Evolutionary conservation across 2,329 filamentous ascomycete species (phyloP).

Genomic region (Sarocladium kiliense): DNA sequence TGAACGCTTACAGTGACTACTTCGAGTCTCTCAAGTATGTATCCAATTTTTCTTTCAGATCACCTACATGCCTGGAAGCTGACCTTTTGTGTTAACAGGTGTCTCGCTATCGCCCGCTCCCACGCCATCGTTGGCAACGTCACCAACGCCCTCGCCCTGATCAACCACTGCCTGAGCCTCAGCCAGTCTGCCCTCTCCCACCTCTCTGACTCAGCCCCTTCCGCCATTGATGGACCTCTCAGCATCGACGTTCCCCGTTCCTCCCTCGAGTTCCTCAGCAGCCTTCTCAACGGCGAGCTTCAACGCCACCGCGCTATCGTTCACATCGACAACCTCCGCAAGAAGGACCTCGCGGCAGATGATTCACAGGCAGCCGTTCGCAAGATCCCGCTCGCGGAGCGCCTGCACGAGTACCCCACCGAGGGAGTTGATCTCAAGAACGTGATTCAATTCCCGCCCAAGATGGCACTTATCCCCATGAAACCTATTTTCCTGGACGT

Average conservation of each 20-base stretch:
- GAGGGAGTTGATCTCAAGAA: constrained; percentile 70
- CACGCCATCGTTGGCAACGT: constrained; percentile 69
- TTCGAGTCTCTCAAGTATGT: constrained; percentile 82
- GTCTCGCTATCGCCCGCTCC: constrained; percentile 78
- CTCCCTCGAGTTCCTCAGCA: constrained; percentile 54
- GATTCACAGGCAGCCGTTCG: constrained; percentile 11
- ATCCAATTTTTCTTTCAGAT: too few relatives aligned
- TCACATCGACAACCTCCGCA: constrained; percentile 65
- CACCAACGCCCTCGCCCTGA: constrained; percentile 79
- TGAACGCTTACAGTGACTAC: constrained; percentile 75
- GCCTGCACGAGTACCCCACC: constrained; percentile 68
- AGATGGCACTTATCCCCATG: constrained; percentile 75
- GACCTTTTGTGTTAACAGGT: constrained; percentile 34
- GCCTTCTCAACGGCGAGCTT: constrained; percentile 64
- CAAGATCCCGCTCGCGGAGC: constrained; percentile 61
- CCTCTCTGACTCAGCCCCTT: constrained; percentile 33
- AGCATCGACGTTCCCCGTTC: constrained; percentile 62
- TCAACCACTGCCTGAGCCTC: constrained; percentile 65
- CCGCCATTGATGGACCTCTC: constrained; percentile 39
- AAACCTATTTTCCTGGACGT: constrained; percentile 96
- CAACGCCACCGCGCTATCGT: constrained; percentile 82
- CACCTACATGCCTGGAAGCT: constrained; percentile 10
- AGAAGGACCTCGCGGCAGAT: constrained; percentile 41
- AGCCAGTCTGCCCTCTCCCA: constrained; percentile 47
- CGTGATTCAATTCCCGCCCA: constrained; percentile 82